Base-by-base conservation (phyloP, 371 early-diverging fungal species). In the Lichtheimia ornata region DNA sequence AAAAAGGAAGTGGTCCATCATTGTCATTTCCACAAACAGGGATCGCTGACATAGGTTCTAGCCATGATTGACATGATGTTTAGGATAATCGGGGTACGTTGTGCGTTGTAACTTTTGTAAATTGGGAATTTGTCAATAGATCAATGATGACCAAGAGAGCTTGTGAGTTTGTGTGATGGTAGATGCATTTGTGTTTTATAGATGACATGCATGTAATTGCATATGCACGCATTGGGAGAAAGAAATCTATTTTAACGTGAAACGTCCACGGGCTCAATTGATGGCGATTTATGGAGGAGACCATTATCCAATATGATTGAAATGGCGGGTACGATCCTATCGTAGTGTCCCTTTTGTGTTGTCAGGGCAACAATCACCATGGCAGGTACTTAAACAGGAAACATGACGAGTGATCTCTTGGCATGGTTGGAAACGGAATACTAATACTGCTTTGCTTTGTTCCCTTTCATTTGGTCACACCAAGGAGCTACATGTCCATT, bases 141-240 rank as follows among this genome's bases (percentile, higher is more conserved):
- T 35, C 35, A 35, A 35, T 35, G 35, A 35, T 11, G 35, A 1
- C 11, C 5, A 35, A 28, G 9, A 35, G 35, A 35, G 35, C 11
- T 35, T 35, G 35, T 35, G 35, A 35, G 35, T 11, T 35, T 35
- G 35, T 35, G 35, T 35, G 35, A 35, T 35, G 35, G 11, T 35
- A 47, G 47, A 6, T 22, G 47, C 47, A 22, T 47, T 47, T 47
- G 47, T 47, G 47, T 22, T 47, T 22, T 47, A 47, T 47, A n/a
- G n/a, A 22, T 47, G 47, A 47, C 47, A 47, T 47, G 47, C 47
- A 47, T 47, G 47, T n/a, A 18, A 47, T 47, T 47, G 47, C 47
- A 47, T n/a, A 18, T 47, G 47, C n/a, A 18, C 47, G 47, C 47
- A 47, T n/a, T 22, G 7, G 47, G 35, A 9, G 35, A 35, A 35